Base-by-base conservation (phyloP, 257 asterid species). In the Verbascum thapsus region DNA sequence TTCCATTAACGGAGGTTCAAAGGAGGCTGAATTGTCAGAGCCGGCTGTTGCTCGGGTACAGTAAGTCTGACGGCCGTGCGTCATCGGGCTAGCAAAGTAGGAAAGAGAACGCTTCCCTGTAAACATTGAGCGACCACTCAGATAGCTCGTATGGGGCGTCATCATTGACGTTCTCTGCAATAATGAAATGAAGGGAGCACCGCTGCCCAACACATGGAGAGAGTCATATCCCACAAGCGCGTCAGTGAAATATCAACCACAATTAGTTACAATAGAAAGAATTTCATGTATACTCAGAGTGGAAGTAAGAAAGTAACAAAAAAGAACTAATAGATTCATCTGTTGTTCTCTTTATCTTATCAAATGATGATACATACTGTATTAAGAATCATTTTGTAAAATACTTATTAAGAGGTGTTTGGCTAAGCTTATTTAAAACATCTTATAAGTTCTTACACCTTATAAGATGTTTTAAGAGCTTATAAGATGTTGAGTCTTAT, bases 1-100 rank as follows among this genome's bases (percentile, higher is more conserved):
- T 60, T 79, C 87, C 80, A 91, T 88, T 61, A 88, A 59, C 42
- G 85, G 82, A 58, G 86, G 55, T 68, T 74, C 85, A 64, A 84
- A 42, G 10, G 87, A 69, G 66, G 88, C 63, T 10, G 74, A 39
- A 51, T 65, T 81, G 8, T 66, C 81, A 39, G 73, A 42, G 39
- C 73, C 79, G 6, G 64, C 35, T 7, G 87, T 70, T 12, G 91
- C 91, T 58, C 82, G 83, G 74, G 64, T 41, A 77, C 82, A 77
- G 53, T 82, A 79, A 77, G 11, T 47, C 78, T 91, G 82, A 9
- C 61, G 81, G 40, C 32, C 32, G 32, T 26, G 32, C 5, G 32
- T 26, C 3, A 61, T 19, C 32, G 80, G 73, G 42, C 54, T 65
- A 55, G 53, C 20, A 42, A 63, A 47, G 43, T 66, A 41, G 49